Evolutionary conservation across 225 moss, liverwort and hornwort genomes (phyloP), one percentile per base, ranked within the genome.

Genomic region (Marchantia paleacea): DNA sequence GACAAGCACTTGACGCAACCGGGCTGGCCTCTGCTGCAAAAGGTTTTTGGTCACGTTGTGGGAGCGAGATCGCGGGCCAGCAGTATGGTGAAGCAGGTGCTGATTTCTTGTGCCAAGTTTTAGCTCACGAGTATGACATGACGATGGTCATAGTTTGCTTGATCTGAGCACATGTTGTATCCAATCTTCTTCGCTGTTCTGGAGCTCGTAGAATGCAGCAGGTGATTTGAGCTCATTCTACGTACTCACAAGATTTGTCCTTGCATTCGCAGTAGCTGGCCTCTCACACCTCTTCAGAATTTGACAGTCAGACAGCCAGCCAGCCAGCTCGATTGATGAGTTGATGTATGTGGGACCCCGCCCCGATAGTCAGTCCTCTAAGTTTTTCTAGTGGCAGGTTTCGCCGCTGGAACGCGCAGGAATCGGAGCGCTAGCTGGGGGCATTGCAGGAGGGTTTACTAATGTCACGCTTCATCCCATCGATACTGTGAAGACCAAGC

Each of bases 391-490:
- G 26, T 85, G 83, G 76, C 82, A 82, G 84, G 55, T 93, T 60
- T 85, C 92, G 49, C 80, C 90, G 76, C 83, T 90, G 48, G 88
- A 92, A 79, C 85, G 93, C 83, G 92, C 93, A 16, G 89, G 92
- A 83, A 93, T 93, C 83, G 90, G 90, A 79, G 92, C 92, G n/a
- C 53, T 93, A 77, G 93, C 92, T n/a, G 93, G 93, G 65, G 93
- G 92, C 75, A 92, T 93, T 81, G 92, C 93, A 22, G 93, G 93
- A 57, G 92, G 93, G 19, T 89, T 93, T 48, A 92, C 92, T 39
- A 93, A 92, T 84, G 90, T 84, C 75, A 92, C 92, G 24, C 82
- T 93, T 12, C 93, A 93, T 81, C 93, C 92, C 10, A 93, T 93
- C 53, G 92, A 93, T 68, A 93, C 92, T 20, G 92, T 93, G 63